Conservation (phyloP, 768 basidiomycete genomes). For the Sarcodon aspratus region DNA sequence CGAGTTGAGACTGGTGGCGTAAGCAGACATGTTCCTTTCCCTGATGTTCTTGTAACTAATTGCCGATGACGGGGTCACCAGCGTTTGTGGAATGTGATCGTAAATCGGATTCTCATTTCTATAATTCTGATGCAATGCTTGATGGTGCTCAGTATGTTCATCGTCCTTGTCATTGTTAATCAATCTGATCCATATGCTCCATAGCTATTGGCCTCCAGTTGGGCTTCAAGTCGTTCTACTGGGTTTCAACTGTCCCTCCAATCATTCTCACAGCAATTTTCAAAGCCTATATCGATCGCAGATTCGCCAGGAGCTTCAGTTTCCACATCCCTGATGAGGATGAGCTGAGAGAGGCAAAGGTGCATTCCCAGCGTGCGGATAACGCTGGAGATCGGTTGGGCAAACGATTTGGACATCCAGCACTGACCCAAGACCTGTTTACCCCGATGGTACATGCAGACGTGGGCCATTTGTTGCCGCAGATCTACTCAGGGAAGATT, state of each 20-base stretch:
- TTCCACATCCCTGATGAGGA: constrained; percentile 78
- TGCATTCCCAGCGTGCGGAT: constrained; percentile 73
- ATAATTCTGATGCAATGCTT: constrained; percentile 80
- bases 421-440: constrained; percentile 76
- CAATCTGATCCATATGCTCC: constrained; percentile 3
- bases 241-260: constrained; percentile 81
- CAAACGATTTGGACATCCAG: constrained; percentile 93
- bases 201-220: constrained; percentile 81
- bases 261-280: constrained; percentile 67
- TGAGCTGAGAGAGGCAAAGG: constrained; percentile 63
- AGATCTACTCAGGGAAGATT: constrained; percentile 72
- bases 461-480: constrained; percentile 67
- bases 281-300: constrained; percentile 74
- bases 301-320: constrained; percentile 57
- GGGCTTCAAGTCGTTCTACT: constrained; percentile 56
- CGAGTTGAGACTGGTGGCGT: constrained; percentile 92
- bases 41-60: neutral
- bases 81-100: constrained; percentile 90
- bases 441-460: constrained; percentile 82
- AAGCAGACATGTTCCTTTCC: constrained; percentile 19
- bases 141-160: constrained; percentile 72
- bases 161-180: constrained; percentile 2
- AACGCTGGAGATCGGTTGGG: constrained; percentile 61
- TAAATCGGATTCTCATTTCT: constrained; percentile 77
- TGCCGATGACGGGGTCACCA: constrained; percentile 17